Evolutionary conservation across 306 rosid genomes (phyloP), one percentile per base, ranked within the genome.

Genomic region (Sicyos edulis): DNA sequence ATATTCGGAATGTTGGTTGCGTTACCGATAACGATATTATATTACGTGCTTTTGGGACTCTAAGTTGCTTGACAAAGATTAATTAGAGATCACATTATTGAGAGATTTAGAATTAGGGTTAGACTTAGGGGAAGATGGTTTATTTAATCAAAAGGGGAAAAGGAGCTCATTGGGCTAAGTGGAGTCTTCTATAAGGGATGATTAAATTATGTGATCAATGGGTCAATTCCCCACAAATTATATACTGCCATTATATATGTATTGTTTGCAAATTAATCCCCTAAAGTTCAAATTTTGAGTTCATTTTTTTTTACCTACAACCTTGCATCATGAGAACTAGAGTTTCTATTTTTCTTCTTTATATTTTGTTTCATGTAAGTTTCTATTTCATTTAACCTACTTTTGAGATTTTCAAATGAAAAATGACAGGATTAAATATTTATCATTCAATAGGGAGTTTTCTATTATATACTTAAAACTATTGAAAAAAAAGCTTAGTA

Each of bases 1-100:
- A 88, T 90, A 75, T 91, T 91, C 75, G 97, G 93, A 65, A 91
- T 91, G 96, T 82, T 91, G 56, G 3, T 89, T 72, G 93, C 97
- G 32, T 84, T 91, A 82, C 97, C 97, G 70, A 83, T 89, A 62
- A 87, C 97, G 71, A 83, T 91, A 57, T 84, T 89, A 53, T 91
- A 91, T 79, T 91, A 91, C 19, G 85, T 89, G 80, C 87, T 90
- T 51, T 89, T 88, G 52, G 96, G 95, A 49, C 15, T 68, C 19
- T 49, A 68, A 32, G 5, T 32, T 32, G 37, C 5, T 32, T 32
- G 37, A 32, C 37, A 32, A 32, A 67, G 53, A 65, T 65, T 45
- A 21, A 66, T 42, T 44, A 19, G 12, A n/a, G 29, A 64, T 52
- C 47, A n/a, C 8, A 56, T 56, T 6, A 65, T 5, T 17, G 32